Evolutionary conservation across 768 basidiomycete genomes (phyloP), one percentile per base, ranked within the genome.

Genomic region (Calocybe gangraenosa): DNA sequence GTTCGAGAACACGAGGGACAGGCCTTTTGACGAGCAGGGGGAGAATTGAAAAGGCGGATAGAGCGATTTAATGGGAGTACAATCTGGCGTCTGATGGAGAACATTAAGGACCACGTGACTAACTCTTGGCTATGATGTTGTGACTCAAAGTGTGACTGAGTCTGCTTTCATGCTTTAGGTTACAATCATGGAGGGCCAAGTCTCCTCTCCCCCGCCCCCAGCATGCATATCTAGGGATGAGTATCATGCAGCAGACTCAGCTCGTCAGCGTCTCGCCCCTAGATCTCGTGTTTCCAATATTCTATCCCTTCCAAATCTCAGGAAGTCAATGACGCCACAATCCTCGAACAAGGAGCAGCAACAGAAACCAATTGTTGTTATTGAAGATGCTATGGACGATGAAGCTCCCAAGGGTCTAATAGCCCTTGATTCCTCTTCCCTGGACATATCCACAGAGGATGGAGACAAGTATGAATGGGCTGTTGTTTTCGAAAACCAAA

Each of bases 401-500:
- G 15, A 18, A 18, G 21, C 40, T n/a, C n/a, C n/a, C 19, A 28
- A 34, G 14, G 43, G 13, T 17, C 34, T 43, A 11, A 57, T 57
- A 42, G 28, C 34, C 37, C 47, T 57, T 20, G 45, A 57, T 31
- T 45, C 53, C 9, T 15, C 44, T 18, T 30, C 17, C 9, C 48
- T 56, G 6, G 43, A 54, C 38, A 47, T 54, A 20, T 50, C 60
- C 22, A 52, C 59, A 40, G 56, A 67, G 15, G 63, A 68, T 50
- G 60, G 63, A 44, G 80, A 85, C 56, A 62, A 72, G 10, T 91
- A 84, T 58, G 74, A 75, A 60, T 92, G 88, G 88, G 88, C 85
- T 6, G 60, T 85, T 8, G 56, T 91, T 8, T 88, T 87, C 49
- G 88, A 92, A 65, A 89, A 91, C 57, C 88, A 92, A 64, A 70